Evolutionary conservation across 768 basidiomycete species (phyloP).

Genomic region (Mycena chlorophos): DNA sequence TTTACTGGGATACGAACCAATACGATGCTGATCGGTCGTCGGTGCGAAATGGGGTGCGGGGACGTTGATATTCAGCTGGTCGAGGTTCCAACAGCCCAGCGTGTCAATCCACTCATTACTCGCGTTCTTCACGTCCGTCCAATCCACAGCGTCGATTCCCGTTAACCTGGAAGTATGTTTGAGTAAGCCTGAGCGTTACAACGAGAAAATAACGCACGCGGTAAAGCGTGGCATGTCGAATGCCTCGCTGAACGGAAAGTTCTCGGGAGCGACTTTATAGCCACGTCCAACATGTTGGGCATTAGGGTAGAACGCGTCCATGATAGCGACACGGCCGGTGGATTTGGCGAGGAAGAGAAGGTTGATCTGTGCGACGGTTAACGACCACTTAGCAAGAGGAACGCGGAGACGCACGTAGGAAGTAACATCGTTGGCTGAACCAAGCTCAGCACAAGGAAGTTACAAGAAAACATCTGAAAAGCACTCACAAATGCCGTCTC

Average conservation of each 20-base stretch:
- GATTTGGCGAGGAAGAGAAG: not conserved
- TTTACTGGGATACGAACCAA: constrained; percentile 23
- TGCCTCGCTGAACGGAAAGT: constrained; percentile 29
- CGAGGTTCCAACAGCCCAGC: constrained; percentile 17
- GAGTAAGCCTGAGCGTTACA: too few species aligned
- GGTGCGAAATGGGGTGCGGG: constrained; percentile 1
- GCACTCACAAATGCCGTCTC: too few species aligned
- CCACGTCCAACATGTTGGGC: not conserved
- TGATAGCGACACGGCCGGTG: not conserved
- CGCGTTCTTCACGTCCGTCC: constrained; percentile 34
- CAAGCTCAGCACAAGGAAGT: too few species aligned
- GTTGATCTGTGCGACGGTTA: not conserved
- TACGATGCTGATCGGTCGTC: not conserved
- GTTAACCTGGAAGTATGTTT: too few species aligned
- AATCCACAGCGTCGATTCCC: constrained; percentile 36
- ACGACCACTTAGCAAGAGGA: too few species aligned
- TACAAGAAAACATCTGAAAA: too few species aligned
- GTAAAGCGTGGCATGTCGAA: constrained; percentile 35
- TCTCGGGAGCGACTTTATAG: not conserved
- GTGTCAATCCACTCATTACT: constrained; percentile 16
- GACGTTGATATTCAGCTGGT: constrained; percentile 10
- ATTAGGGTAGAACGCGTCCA: not conserved
- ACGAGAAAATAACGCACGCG: too few species aligned
- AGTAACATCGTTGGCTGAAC: too few species aligned
- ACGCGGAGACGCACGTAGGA: too few species aligned